phyloP scores from a whole-genome alignment of 805 yeast genomes.

The Yarrowia divulgata region DNA sequence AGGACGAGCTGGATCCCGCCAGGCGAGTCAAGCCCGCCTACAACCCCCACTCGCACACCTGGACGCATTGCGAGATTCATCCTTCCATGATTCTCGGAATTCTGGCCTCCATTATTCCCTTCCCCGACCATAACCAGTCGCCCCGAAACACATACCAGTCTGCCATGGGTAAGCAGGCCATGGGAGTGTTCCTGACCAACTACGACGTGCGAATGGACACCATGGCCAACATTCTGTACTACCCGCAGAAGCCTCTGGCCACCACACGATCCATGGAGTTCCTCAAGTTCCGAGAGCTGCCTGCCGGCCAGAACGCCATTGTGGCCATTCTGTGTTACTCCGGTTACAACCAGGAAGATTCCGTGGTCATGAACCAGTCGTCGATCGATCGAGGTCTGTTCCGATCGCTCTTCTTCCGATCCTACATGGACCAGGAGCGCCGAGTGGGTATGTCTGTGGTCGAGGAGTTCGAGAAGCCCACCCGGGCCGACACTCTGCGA shows the following conservation, averaged over 20 bases:
- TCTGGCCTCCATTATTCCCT: slow-evolving; percentile 98
- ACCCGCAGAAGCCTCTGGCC: slow-evolving; percentile 98
- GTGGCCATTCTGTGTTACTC: slow-evolving; percentile 98
- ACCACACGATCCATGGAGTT: slow-evolving; percentile 98
- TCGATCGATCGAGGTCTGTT: slow-evolving; percentile 96
- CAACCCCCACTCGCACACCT: slow-evolving; percentile 73
- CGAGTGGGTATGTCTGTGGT: slow-evolving; percentile 98
- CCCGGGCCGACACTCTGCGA: slow-evolving; percentile 90
- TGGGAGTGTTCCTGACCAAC: slow-evolving; percentile 97
- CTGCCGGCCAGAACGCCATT: slow-evolving; percentile 98
- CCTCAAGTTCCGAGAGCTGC: slow-evolving; percentile 94
- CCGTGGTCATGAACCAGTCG: slow-evolving; percentile 99
- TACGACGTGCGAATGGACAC: slow-evolving; percentile 98
- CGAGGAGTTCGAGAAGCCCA: slow-evolving; percentile 97
- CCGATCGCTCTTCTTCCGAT: slow-evolving; percentile 93
- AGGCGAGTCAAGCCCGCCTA: slow-evolving; percentile 80
- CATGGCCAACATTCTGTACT: slow-evolving; percentile 96
- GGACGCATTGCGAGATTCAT: slow-evolving; percentile 98
- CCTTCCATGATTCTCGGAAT: slow-evolving; percentile 99
- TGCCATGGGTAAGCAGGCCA: slow-evolving; percentile 99
- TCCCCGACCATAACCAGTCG: slow-evolving; percentile 99
- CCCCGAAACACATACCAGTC: slow-evolving; percentile 99
- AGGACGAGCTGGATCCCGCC: slow-evolving; percentile 70
- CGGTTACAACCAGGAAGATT: slow-evolving; percentile 99
- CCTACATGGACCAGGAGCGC: slow-evolving; percentile 98